These are phyloP conservation scores for Mollisiaceae sp. DNA, from an alignment of 2,329 filamentous ascomycete genomes.

Conservation along the genomic window DNA sequence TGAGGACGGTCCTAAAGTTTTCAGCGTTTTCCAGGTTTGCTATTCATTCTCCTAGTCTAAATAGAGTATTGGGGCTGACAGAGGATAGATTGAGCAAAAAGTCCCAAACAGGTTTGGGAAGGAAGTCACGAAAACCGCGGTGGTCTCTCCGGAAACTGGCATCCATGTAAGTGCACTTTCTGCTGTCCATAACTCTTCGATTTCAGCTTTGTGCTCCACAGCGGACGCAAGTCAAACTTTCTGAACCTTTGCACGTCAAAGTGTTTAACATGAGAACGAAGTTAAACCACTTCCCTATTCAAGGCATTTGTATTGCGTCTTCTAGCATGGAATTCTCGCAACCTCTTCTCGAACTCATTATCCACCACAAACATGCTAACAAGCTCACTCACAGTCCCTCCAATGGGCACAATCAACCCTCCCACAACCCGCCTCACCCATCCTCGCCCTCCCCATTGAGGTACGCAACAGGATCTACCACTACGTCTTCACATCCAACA, in stretches of 20 bases:
- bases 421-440: not conserved
- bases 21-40: not conserved
- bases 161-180: slow-evolving; percentile 26
- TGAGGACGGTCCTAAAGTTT: not conserved
- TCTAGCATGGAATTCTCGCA: too few relatives aligned
- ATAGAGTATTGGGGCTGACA: not conserved
- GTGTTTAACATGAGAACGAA: too few relatives aligned
- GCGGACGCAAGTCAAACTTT: too few relatives aligned
- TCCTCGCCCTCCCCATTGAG: slow-evolving; percentile 14
- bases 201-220: too few relatives aligned
- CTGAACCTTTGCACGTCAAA: too few relatives aligned
- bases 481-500: not conserved
- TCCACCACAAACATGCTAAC: not conserved
- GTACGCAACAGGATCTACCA: slow-evolving; percentile 24
- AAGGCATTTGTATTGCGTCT: too few relatives aligned
- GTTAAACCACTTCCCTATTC: too few relatives aligned
- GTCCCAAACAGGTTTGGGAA: not conserved
- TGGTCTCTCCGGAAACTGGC: slow-evolving; percentile 23
- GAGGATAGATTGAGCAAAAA: slow-evolving; percentile 10
- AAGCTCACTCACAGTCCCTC: slow-evolving; percentile 13
- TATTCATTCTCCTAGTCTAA: not conserved
- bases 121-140: not conserved
- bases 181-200: too few relatives aligned
- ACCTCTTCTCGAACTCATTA: too few relatives aligned
- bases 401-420: slow-evolving; percentile 18